Conservation (phyloP, 306 rosid species). For the Cucurbita pepo region DNA sequence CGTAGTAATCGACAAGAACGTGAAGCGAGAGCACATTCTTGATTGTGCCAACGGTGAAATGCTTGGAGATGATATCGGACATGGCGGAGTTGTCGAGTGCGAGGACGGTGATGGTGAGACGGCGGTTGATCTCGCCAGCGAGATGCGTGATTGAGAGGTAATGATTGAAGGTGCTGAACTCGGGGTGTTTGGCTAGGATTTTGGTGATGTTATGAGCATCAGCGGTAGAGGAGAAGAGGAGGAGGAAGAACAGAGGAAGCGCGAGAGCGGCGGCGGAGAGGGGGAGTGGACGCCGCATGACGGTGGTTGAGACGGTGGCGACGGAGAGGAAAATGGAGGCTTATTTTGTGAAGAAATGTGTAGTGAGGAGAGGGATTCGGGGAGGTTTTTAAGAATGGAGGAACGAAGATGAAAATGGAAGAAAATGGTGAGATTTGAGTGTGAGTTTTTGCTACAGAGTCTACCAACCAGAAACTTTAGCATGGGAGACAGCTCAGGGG, state of each 20-base stretch:
- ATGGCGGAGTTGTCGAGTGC: slow-evolving; percentile 81
- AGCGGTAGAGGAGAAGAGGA: slow-evolving; percentile 2
- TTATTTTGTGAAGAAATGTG: too few relatives aligned
- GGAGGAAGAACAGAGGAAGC: slow-evolving; percentile 13
- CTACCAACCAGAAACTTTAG: not conserved
- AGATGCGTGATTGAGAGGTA: slow-evolving; percentile 83
- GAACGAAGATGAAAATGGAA: not conserved
- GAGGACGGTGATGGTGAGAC: slow-evolving; percentile 82
- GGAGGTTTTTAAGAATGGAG: not conserved
- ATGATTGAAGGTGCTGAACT: slow-evolving; percentile 72
- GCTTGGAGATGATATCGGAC: slow-evolving; percentile 49
- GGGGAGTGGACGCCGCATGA: not conserved
- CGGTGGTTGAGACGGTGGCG: not conserved
- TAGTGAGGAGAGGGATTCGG: not conserved
- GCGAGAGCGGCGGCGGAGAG: not conserved
- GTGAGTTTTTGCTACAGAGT: not conserved
- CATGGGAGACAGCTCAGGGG: not conserved
- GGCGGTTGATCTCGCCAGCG: slow-evolving; percentile 80
- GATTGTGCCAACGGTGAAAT: slow-evolving; percentile 39
- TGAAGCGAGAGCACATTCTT: slow-evolving; percentile 82
- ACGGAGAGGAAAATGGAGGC: not conserved
- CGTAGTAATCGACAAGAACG: slow-evolving; percentile 75
- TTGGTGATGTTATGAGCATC: slow-evolving; percentile 55
- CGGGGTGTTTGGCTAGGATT: slow-evolving; percentile 57
- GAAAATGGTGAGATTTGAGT: not conserved